phyloP scores from a whole-genome alignment of 2,329 filamentous ascomycete species.

The Sporothrix euskadiensis region DNA sequence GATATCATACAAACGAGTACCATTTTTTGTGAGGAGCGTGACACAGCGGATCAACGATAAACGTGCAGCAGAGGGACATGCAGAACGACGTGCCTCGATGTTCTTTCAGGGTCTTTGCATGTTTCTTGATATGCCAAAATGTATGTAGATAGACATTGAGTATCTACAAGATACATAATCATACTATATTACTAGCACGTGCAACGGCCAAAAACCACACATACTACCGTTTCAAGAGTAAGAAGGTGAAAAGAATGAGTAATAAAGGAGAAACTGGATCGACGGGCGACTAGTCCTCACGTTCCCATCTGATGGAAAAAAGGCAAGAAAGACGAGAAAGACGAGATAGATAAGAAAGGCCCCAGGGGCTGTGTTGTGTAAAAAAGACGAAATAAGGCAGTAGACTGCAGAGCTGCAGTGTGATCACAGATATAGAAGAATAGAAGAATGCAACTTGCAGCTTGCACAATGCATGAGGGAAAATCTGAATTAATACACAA shows the following conservation, averaged over 20 bases:
- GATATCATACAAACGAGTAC: background rate
- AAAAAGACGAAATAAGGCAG: background rate
- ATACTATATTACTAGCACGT: background rate
- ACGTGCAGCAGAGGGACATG: background rate
- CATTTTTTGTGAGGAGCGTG: background rate
- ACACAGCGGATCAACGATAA: background rate
- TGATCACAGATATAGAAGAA: background rate
- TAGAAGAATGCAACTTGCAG: no score
- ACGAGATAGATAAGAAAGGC: background rate
- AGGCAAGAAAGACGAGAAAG: background rate
- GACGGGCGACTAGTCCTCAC: background rate
- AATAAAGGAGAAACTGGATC: background rate
- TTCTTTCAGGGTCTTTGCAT: background rate
- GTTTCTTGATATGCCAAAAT: background rate
- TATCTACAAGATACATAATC: background rate
- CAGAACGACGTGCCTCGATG: background rate
- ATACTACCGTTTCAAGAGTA: background rate
- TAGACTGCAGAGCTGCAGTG: background rate
- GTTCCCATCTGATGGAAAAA: background rate
- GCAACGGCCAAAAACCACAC: background rate
- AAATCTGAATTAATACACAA: background rate
- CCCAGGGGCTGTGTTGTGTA: conserved; percentile 16
- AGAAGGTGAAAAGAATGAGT: background rate
- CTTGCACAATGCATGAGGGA: background rate
- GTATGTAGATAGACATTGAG: background rate